These are phyloP conservation scores for Wilcoxina mikolae DNA, from an alignment of 495 filamentous ascomycete genomes.

Conservation along the genomic window DNA sequence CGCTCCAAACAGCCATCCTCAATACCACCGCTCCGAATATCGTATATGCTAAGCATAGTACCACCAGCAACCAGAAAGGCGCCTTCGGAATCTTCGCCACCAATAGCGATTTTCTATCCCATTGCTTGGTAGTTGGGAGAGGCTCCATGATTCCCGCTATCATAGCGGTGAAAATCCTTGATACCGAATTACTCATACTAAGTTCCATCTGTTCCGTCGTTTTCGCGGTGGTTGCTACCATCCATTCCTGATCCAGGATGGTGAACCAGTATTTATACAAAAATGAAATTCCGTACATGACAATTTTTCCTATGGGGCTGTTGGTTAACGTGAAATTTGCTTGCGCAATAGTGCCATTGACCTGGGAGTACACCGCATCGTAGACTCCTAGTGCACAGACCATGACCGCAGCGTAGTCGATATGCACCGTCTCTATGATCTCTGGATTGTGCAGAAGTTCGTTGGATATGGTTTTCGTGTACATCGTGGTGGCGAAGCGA, in stretches of 20 bases:
- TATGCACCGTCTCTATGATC: not conserved
- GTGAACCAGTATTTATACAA: too few species aligned
- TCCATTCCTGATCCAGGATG: not conserved
- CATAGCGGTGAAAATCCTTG: not conserved
- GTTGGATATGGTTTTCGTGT: not conserved
- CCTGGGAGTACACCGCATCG: not conserved
- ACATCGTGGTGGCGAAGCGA: too few species aligned
- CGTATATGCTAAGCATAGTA: not conserved
- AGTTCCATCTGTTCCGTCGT: not conserved
- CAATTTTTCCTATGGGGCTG: not conserved
- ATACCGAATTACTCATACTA: not conserved
- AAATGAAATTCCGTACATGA: not conserved
- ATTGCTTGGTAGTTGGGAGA: not conserved
- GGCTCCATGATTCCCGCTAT: not conserved
- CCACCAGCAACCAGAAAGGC: not conserved
- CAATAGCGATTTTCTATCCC: not conserved
- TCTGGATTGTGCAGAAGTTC: not conserved
- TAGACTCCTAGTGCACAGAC: not conserved
- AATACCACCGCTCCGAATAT: not conserved
- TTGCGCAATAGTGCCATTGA: not conserved
- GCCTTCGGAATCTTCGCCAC: not conserved
- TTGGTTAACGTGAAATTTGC: not conserved
- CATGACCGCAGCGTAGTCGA: not conserved
- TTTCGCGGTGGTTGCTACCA: not conserved
- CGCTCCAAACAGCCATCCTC: too few species aligned